These are phyloP conservation scores for Phialophora tarda DNA, from an alignment of 2,329 filamentous ascomycete species.

Conservation along the genomic window DNA sequence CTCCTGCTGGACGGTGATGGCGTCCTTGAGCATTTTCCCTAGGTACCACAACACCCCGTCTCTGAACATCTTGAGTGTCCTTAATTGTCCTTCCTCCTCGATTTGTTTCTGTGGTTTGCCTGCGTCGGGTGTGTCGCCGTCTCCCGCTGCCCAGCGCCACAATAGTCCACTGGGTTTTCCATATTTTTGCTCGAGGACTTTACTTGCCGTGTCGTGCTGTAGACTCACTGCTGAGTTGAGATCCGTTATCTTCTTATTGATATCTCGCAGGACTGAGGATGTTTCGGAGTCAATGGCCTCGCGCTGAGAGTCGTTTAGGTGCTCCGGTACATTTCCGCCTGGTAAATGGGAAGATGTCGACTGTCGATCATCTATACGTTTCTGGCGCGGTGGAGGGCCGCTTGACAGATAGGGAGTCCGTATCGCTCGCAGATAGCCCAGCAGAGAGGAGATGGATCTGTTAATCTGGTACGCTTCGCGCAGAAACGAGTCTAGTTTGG, in stretches of 20 bases:
- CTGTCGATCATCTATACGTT: constrained; percentile 42
- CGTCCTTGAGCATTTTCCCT: constrained; percentile 74
- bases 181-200: constrained; percentile 75
- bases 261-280: constrained; percentile 80
- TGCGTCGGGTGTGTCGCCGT: constrained; percentile 51
- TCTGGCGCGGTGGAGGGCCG: constrained; percentile 55
- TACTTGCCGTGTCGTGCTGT: constrained; percentile 74
- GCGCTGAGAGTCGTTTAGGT: constrained; percentile 79
- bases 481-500: constrained; percentile 77
- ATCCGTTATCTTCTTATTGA: constrained; percentile 79
- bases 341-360: constrained; percentile 47
- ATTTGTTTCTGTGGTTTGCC: constrained; percentile 70
- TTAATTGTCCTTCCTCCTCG: constrained; percentile 71
- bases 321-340: constrained; percentile 48
- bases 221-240: constrained; percentile 82
- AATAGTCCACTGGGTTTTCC: constrained; percentile 57
- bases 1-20: constrained; percentile 76
- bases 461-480: constrained; percentile 95
- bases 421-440: constrained; percentile 78
- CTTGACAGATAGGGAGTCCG: constrained; percentile 91
- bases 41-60: constrained; percentile 86
- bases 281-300: constrained; percentile 87
- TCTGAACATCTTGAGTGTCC: constrained; percentile 71
- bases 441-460: constrained; percentile 79
- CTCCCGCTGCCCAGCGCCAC: constrained; percentile 70